A percentile compares a stretch with the other conserved stretches of the same genome.
phyloP scores from a whole-genome alignment of 768 basidiomycete species.

The Trametes cubensis region DNA sequence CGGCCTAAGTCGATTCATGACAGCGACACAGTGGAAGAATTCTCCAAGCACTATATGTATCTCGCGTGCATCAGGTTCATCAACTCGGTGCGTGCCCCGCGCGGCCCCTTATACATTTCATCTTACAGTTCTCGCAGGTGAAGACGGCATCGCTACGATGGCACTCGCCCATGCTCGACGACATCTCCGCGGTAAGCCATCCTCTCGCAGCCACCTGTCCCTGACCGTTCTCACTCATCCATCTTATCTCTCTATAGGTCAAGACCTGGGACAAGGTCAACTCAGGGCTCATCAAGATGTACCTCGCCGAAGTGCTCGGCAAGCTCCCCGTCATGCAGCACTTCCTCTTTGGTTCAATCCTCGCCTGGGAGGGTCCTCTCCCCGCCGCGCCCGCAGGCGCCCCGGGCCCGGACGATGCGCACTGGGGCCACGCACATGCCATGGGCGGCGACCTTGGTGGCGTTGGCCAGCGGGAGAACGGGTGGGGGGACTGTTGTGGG shows the following conservation, averaged over 20 bases:
- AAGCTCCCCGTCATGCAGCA: constrained; percentile 97
- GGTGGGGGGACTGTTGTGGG: constrained; percentile 92
- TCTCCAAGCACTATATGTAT: constrained; percentile 93
- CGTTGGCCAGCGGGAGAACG: constrained; percentile 53
- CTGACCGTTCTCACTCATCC: not conserved
- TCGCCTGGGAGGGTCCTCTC: constrained; percentile 65
- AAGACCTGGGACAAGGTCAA: constrained; percentile 98
- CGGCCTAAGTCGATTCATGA: constrained; percentile 93
- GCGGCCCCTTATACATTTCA: not conserved
- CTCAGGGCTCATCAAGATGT: constrained; percentile 97
- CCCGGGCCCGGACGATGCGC: constrained; percentile 39
- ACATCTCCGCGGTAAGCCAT: constrained; percentile 77
- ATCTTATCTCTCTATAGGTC: constrained; percentile 43
- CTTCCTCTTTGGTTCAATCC: constrained; percentile 88
- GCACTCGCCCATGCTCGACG: constrained; percentile 99
- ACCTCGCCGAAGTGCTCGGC: constrained; percentile 89
- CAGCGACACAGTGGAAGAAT: constrained; percentile 88
- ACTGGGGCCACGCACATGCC: constrained; percentile 55
- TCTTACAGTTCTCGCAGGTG: constrained; percentile 52
- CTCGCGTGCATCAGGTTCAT: constrained; percentile 95
- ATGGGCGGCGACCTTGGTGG: constrained; percentile 41
- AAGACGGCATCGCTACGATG: constrained; percentile 94
- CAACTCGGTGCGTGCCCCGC: constrained; percentile 68
- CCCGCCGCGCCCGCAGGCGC: constrained; percentile 37
- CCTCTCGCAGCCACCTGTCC: not conserved